Evolutionary conservation across 2,329 filamentous ascomycete species (phyloP).

Genomic region (Exophiala bonariae): DNA sequence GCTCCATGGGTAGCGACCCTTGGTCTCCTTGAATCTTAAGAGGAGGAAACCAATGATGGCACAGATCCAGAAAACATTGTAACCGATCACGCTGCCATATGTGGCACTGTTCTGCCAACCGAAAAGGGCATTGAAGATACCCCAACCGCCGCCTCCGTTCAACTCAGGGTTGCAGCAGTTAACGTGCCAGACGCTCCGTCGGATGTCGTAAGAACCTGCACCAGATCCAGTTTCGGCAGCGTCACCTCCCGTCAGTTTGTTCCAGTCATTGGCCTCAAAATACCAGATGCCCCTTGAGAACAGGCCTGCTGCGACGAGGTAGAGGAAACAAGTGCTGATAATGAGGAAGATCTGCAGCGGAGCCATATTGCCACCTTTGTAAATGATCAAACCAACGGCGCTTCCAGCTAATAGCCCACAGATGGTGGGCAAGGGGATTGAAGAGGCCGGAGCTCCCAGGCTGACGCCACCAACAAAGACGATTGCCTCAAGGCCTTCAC

Average conservation of each 20-base stretch:
- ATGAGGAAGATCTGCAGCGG: constrained; percentile 78
- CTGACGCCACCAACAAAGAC: constrained; percentile 85
- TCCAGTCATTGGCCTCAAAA: constrained; percentile 70
- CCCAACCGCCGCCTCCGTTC: constrained; percentile 77
- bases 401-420: constrained; percentile 68
- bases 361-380: constrained; percentile 70
- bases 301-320: constrained; percentile 79
- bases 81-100: constrained; percentile 81
- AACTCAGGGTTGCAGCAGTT: constrained; percentile 77
- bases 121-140: constrained; percentile 80
- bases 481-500: constrained; percentile 83
- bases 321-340: constrained; percentile 76
- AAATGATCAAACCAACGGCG: constrained; percentile 71
- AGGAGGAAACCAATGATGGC: constrained; percentile 65
- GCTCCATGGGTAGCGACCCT: constrained; percentile 22
- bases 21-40: constrained; percentile 66
- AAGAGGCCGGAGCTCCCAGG: constrained; percentile 69
- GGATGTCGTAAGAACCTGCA: constrained; percentile 77
- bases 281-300: constrained; percentile 77
- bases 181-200: constrained; percentile 77
- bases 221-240: constrained; percentile 64
- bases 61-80: constrained; percentile 83
- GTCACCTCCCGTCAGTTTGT: constrained; percentile 56
- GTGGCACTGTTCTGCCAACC: constrained; percentile 89
- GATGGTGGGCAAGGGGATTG: constrained; percentile 76